phyloP scores from a whole-genome alignment of 2,329 filamentous ascomycete species.

The Stenocarpella maydis region DNA sequence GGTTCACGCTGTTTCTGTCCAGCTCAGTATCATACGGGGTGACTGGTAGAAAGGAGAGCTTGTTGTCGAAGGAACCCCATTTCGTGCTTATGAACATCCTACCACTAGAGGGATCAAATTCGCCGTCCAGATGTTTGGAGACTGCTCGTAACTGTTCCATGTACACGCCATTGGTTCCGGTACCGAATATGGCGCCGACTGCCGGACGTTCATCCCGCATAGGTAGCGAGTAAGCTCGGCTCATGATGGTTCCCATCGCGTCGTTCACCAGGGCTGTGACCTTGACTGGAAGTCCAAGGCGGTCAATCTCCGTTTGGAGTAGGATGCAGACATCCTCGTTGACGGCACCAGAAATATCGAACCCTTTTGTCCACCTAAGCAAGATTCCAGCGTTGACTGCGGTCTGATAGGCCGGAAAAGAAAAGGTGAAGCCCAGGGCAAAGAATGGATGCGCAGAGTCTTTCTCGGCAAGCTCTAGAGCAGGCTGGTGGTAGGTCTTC shows the following conservation, averaged over 20 bases:
- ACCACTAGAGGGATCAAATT: background rate
- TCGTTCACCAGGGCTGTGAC: background rate
- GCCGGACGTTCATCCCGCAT: background rate
- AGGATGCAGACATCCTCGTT: background rate
- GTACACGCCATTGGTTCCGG: background rate
- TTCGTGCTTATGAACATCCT: background rate
- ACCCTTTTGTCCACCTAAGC: background rate
- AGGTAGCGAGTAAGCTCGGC: background rate
- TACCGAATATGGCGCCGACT: background rate
- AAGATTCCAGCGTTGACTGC: background rate
- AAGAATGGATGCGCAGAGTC: background rate
- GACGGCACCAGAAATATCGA: background rate
- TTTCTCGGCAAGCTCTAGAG: background rate
- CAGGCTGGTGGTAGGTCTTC: background rate
- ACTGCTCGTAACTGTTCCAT: background rate
- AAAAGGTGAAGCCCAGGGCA: background rate
- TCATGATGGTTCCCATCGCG: background rate
- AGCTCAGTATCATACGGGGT: background rate
- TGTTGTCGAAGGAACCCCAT: background rate
- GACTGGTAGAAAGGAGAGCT: background rate
- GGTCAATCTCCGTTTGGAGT: background rate
- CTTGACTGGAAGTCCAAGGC: background rate
- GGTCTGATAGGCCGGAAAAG: background rate
- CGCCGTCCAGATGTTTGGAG: background rate
- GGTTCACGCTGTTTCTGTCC: background rate